Evolutionary conservation across 371 early-diverging fungal genomes (phyloP), one percentile per base, ranked within the genome.

Genomic region (Zychaea mexicana): DNA sequence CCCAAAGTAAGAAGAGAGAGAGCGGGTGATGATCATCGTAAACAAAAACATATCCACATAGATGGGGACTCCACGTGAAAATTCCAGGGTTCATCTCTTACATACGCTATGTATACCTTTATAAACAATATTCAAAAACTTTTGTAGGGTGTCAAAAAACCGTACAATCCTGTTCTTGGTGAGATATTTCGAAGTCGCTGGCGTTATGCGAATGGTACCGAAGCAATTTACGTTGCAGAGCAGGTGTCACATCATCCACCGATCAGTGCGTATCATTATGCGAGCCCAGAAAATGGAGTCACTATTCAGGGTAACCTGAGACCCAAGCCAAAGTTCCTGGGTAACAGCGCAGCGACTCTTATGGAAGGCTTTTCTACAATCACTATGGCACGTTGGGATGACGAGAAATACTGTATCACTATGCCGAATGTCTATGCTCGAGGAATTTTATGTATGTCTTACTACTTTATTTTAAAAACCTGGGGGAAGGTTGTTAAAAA

Each of bases 211-310:
- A 92, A 95, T 72, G 84, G 83, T 3, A 84, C 91, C 26, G 82
- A 90, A 28, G 90, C 90, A 1, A 90, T 85, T 71, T 97, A 91
- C 74, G 83, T 97, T 28, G 90, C 94, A 30, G 98, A 98, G 72
- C 98, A 98, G 75, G 94, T 96, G 15, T 94, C 94, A n/a, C 98
- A 98, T 74, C 98, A 97, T 69, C 98, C 98, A 31, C 98, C 98
- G 5, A 85, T 93, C 27, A 92, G 96, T 3, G 91, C 94, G 45
- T 95, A 88, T 77, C 90, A 89, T 66, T 96, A 92, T 76, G 85
- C 89, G 56, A 89, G 87, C 38, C 98, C 98, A 2, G 89, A 93
- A 47, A 89, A 94, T 69, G 84, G 90, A 53, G 75, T 97, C 24
- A 73, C 83, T 24, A 91, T 97, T 30, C 61, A 82, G 17, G 98